Evolutionary conservation across 495 filamentous ascomycete species (phyloP).

Genomic region (Diplogelasinospora grovesii): DNA sequence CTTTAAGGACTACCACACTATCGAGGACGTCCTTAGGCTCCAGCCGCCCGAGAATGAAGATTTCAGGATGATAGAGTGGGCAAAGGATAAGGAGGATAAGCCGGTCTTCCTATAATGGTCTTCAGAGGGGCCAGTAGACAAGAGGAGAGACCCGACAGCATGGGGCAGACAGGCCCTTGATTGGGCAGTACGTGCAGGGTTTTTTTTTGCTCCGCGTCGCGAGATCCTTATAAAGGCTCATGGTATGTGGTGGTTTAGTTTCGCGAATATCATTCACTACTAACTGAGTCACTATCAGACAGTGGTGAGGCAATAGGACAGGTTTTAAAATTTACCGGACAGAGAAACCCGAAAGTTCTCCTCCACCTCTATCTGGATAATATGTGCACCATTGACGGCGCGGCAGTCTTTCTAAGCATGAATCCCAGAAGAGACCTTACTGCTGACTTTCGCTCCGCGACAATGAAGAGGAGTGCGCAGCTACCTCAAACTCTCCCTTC

Average conservation of each 20-base stretch:
- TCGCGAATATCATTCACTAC: background rate
- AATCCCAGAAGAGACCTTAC: background rate
- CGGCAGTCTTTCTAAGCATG: background rate
- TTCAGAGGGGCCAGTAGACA: background rate
- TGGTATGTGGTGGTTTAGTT: background rate
- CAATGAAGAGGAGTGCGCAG: background rate
- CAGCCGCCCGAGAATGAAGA: background rate
- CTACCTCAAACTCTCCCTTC: background rate
- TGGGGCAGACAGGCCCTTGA: background rate
- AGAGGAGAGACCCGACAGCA: background rate
- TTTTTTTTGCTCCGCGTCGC: background rate
- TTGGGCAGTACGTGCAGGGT: background rate
- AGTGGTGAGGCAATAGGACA: background rate
- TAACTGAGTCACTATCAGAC: background rate
- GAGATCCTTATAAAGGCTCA: background rate
- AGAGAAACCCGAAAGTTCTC: background rate
- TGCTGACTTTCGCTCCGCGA: background rate
- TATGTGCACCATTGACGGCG: background rate
- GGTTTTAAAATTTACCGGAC: background rate
- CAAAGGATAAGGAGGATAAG: background rate
- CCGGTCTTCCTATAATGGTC: conserved; percentile 1
- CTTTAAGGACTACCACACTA: background rate
- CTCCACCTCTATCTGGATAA: background rate
- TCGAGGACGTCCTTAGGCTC: background rate
- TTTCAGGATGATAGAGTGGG: background rate